Evolutionary conservation across 2,329 filamentous ascomycete genomes (phyloP), one percentile per base, ranked within the genome.

Genomic region (Colletotrichum lentis): DNA sequence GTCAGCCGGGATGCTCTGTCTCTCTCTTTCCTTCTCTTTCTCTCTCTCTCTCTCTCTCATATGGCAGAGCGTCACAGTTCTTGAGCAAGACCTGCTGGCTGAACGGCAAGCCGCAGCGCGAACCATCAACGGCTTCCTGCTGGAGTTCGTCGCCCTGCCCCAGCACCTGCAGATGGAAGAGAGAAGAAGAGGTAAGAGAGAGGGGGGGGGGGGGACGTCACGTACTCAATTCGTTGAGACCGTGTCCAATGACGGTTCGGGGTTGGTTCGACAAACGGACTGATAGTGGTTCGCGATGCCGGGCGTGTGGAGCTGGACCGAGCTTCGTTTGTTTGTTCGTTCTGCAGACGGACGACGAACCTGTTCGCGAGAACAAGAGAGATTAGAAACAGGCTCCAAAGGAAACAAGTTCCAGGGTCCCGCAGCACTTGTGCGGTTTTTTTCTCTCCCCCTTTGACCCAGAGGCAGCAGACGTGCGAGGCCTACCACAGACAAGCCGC

Each of bases 151-250:
- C 49, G 44, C 18, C 24, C 55, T 63, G 70, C 58, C 27, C 27
- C 27, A 61, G 37, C 44, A 52, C 35, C 16, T 35, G 56, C 58
- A 52, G 57, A 46, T n/a, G 46, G 61, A 60, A 53, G 52, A 8
- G 7, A 31, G 8, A 31, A 10, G 27, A 8, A 31, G 27, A 31
- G 7, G 27, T 2, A 63, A 62, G 24, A 41, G 4, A 24, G 2
- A 4, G 4, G 24, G 24, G 24, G 24, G 24, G 24, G 4, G 18
- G 56, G 62, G 68, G 68, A 63, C 27, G 27, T 71, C 68, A 70
- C 70, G 70, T 67, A 71, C 70, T 58, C 61, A 69, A 49, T 64
- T 64, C 68, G 70, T 63, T 64, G 27, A 58, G 58, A 41, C n/a
- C 35, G 41, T 41, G 24, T 52, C 70, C 70, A 71, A 71, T 68